Evolutionary conservation across 176 grass and related monocot genomes (phyloP), one percentile per base, ranked within the genome.

Genomic region (Oryza coarctata): DNA sequence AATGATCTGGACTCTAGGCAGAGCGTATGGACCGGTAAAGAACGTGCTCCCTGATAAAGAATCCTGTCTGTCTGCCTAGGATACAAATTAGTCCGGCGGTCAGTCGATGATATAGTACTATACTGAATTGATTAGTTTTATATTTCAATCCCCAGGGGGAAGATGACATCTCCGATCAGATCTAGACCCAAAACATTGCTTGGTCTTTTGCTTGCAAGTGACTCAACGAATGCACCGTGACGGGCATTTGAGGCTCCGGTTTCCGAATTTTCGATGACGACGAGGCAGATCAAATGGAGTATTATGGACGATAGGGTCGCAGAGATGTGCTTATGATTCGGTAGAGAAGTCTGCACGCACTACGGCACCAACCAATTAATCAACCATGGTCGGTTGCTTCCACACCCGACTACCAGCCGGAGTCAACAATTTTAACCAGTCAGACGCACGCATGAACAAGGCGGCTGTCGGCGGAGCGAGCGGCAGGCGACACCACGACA

Each of bases 161-260:
- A 52, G 66, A 35, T 17, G 67, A 23, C 76, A 55, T 52, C 68
- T 40, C 30, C 25, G 12, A 28, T 25, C 40, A 79, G 68, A 80
- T 55, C 40, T 62, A n/a, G 9, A 22, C 23, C 68, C 49, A n/a
- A n/a, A 58, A 58, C 22, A 58, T 58, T 8, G 52, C 52, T 22
- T 58, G 68, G 20, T 71, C 58, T 65, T 34, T 73, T 55, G 63
- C 72, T 87, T 82, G 6, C 6, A 26, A 76, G 11, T 22, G 50
- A 81, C 70, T 76, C 76, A 49, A 73, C 41, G 25, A 47, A 29
- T 15, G 73, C 6, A 25, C 26, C 52, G 65, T 68, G 65, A 1
- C 4, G 6, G 15, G 22, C 22, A 23, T 58, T 58, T 58, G 2
- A 23, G 22, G 20, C 52, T 23, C 22, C 49, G 49, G 49, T 20